phyloP scores from a whole-genome alignment of 1,284 basidiomycete species.

The Moesziomyces antarcticus region DNA sequence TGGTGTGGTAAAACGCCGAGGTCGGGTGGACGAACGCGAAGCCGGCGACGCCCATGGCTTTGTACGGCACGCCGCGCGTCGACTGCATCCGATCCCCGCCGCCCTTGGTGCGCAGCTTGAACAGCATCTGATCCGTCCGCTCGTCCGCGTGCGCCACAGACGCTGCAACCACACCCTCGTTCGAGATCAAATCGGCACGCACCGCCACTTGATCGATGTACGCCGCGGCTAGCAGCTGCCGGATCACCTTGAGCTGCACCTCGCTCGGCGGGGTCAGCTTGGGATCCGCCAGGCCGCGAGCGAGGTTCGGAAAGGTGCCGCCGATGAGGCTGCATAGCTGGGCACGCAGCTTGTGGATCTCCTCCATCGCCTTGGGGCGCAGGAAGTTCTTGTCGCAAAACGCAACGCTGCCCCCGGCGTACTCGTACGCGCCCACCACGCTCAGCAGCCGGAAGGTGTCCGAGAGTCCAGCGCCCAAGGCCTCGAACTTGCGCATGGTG shows the following conservation, averaged over 20 bases:
- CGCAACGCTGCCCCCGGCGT: conserved; percentile 77
- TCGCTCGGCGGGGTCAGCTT: conserved; percentile 54
- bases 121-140: conserved; percentile 36
- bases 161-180: conserved; percentile 31
- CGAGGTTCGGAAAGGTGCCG: conserved; percentile 26
- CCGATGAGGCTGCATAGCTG: conserved; percentile 72
- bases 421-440: conserved; percentile 95
- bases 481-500: conserved; percentile 76
- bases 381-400: conserved; percentile 94
- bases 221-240: conserved; percentile 86
- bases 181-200: conserved; percentile 80
- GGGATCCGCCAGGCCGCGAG: conserved; percentile 37
- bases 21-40: conserved; percentile 94
- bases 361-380: conserved; percentile 96
- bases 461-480: conserved; percentile 84
- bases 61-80: conserved; percentile 84
- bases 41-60: conserved; percentile 78
- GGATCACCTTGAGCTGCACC: conserved; percentile 83
- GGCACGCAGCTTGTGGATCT: conserved; percentile 94
- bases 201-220: conserved; percentile 97
- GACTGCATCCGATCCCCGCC: conserved; percentile 78
- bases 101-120: conserved; percentile 56
- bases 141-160: conserved; percentile 26
- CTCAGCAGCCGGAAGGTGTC: conserved; percentile 90
- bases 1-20: conserved; percentile 78